phyloP scores from a whole-genome alignment of 1,284 basidiomycete species.

The Sutorius eximius region DNA sequence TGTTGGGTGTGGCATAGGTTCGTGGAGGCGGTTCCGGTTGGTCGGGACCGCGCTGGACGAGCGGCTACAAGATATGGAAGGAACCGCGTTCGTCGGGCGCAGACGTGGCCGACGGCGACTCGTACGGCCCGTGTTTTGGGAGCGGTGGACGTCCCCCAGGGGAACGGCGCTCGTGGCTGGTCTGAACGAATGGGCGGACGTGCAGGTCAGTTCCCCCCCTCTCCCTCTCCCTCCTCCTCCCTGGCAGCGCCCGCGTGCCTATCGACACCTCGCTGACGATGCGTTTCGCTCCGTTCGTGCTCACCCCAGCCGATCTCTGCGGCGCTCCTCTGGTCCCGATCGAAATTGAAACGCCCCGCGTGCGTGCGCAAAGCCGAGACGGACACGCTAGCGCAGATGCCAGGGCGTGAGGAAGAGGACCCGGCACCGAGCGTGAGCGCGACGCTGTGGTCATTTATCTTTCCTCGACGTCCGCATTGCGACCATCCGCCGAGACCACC shows the following conservation, averaged over 20 bases:
- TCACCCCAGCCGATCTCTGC: slow-evolving; percentile 21
- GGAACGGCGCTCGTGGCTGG: too few relatives aligned
- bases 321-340: slow-evolving; percentile 20
- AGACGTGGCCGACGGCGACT: slow-evolving; percentile 21
- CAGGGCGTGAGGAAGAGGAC: background rate
- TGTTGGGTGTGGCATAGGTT: slow-evolving; percentile 53
- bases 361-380: slow-evolving; percentile 38
- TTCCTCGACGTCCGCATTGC: slow-evolving; percentile 1
- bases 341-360: background rate
- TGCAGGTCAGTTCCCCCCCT: slow-evolving; percentile 24
- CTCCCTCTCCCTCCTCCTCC: too few relatives aligned
- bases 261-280: background rate
- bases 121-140: slow-evolving; percentile 20
- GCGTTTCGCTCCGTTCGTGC: background rate
- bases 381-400: background rate
- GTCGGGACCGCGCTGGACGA: slow-evolving; percentile 23
- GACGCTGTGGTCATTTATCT: slow-evolving; percentile 9
- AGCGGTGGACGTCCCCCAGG: slow-evolving; percentile 18
- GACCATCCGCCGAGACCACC: slow-evolving; percentile 7
- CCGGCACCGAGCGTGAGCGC: slow-evolving; percentile 54
- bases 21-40: slow-evolving; percentile 42
- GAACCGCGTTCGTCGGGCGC: slow-evolving; percentile 1
- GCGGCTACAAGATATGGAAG: slow-evolving; percentile 20
- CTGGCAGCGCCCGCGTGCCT: too few relatives aligned
- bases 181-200: slow-evolving; percentile 11